Evolutionary conservation across 768 basidiomycete species (phyloP).

Genomic region (Mrakia blollopis): DNA sequence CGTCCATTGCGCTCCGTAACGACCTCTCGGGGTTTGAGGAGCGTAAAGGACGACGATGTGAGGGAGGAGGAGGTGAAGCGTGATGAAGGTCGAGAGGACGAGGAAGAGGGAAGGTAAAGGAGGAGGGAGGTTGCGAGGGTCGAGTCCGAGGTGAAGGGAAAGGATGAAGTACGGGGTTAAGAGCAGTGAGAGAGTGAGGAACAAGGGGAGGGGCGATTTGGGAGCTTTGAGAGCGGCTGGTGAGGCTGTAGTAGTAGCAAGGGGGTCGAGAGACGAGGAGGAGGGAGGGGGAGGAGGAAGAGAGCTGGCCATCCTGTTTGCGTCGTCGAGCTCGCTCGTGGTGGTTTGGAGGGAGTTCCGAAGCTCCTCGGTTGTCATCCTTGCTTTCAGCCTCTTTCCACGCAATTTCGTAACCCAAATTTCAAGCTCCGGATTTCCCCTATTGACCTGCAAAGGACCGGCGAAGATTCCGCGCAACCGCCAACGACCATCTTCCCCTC

Average conservation of each 20-base stretch:
- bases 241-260: not conserved
- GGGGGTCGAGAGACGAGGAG: not conserved
- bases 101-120: constrained; percentile 6
- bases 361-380: no score
- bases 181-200: not conserved
- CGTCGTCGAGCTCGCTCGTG: no score
- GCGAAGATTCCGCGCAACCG: not conserved
- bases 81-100: constrained; percentile 6
- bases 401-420: no score
- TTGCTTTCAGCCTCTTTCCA: no score
- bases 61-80: not conserved
- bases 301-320: not conserved
- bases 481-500: not conserved
- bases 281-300: not conserved
- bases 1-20: not conserved
- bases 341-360: no score
- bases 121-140: not conserved
- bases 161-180: not conserved
- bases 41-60: not conserved
- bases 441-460: not conserved
- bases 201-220: not conserved
- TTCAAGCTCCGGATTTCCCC: no score
- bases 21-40: not conserved
- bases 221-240: not conserved
- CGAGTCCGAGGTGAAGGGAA: not conserved